A percentile compares a stretch with the other conserved stretches of the same genome.
These are phyloP conservation scores for Sicyos baderoa DNA, from an alignment of 306 rosid genomes.

Conservation along the genomic window DNA sequence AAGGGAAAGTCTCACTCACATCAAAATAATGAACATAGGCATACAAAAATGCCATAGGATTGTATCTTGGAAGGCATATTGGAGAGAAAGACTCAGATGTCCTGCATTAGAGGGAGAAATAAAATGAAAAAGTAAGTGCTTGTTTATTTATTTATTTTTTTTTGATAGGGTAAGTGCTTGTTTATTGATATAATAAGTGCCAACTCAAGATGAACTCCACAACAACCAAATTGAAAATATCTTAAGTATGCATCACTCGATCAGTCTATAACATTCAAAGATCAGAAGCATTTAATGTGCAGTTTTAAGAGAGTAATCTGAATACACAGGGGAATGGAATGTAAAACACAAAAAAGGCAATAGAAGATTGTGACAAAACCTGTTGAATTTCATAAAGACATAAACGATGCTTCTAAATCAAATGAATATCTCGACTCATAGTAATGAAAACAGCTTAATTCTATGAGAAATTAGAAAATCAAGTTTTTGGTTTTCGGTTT, in stretches of 20 bases:
- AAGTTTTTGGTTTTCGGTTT: no score
- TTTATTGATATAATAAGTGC: background rate
- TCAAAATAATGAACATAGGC: slow-evolving; percentile 81
- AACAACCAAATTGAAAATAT: slow-evolving; percentile 8
- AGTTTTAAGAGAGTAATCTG: slow-evolving; percentile 1
- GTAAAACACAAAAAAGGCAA: background rate
- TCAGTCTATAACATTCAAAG: background rate
- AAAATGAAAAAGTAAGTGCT: slow-evolving; percentile 4
- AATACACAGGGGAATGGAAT: background rate
- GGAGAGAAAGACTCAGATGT: slow-evolving; percentile 92
- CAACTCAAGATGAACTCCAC: slow-evolving; percentile 11
- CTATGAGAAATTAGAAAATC: no score
- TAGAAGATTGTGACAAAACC: background rate
- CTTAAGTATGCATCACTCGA: background rate
- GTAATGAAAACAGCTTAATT: no score
- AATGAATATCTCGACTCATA: background rate
- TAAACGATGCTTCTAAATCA: background rate
- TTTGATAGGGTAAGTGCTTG: no score
- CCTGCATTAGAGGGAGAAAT: slow-evolving; percentile 49
- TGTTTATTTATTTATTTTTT: no score
- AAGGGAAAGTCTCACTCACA: slow-evolving; percentile 43
- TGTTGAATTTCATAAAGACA: background rate
- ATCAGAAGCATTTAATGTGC: background rate
- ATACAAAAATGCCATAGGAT: slow-evolving; percentile 82
- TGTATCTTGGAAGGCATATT: slow-evolving; percentile 93